phyloP scores from a whole-genome alignment of 2,329 filamentous ascomycete genomes.

The Atkinsonella hypoxylon region DNA sequence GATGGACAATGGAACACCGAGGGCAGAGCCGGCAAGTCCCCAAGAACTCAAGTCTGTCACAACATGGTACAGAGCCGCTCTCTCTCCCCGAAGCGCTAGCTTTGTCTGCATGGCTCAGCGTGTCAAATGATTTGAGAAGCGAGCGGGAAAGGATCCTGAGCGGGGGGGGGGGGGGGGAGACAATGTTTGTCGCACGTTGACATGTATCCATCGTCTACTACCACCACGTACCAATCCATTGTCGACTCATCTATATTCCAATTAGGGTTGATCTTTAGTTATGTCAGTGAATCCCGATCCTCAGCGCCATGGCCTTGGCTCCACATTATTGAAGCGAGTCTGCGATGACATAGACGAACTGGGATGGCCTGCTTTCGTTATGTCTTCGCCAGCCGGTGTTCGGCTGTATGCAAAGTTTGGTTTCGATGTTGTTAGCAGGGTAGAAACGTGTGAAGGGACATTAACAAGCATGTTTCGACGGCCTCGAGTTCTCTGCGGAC shows the following conservation, averaged over 20 bases:
- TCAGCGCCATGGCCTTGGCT: conserved; percentile 4
- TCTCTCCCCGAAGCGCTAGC: not conserved
- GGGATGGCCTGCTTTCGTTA: conserved; percentile 1
- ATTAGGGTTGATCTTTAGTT: conserved; percentile 1
- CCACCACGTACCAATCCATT: not conserved
- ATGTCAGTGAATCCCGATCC: not conserved
- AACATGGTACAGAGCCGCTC: too few relatives aligned
- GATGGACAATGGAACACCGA: not conserved
- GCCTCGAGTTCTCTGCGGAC: too few relatives aligned
- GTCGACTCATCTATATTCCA: not conserved
- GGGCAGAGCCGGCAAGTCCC: not conserved
- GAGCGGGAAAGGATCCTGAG: not conserved
- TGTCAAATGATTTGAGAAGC: not conserved
- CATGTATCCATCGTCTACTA: not conserved
- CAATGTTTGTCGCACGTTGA: not conserved
- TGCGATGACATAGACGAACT: conserved; percentile 1
- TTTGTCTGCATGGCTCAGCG: not conserved
- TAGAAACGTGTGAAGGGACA: not conserved
- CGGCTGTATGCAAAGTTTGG: conserved; percentile 3
- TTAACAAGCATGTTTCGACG: conserved; percentile 1
- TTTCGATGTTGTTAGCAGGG: not conserved
- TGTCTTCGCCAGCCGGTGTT: conserved; percentile 4
- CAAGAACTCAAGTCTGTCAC: too few relatives aligned
- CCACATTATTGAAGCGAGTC: not conserved
- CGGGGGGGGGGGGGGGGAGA: too few relatives aligned